phyloP scores from a whole-genome alignment of 805 yeast species.

The Candida tammaniensis region DNA sequence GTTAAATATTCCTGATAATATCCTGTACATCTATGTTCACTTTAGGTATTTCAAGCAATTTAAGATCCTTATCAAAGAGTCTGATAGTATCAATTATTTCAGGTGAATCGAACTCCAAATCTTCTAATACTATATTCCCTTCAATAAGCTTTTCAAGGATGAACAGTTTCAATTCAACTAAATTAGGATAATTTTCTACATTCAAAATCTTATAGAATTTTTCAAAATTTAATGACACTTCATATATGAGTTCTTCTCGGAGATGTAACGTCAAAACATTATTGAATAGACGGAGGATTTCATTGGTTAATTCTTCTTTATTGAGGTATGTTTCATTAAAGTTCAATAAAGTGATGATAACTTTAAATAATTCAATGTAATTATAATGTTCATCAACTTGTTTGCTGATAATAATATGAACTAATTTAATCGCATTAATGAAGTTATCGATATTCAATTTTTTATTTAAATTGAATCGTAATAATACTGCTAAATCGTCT shows the following conservation, averaged over 20 bases:
- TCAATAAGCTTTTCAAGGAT: conserved; percentile 5
- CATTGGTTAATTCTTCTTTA: conserved; percentile 4
- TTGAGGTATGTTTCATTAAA: conserved; percentile 18
- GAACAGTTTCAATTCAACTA: conserved; percentile 8
- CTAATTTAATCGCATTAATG: conserved; percentile 7
- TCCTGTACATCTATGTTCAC: conserved; percentile 9
- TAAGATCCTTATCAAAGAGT: conserved; percentile 1
- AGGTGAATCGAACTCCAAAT: conserved; percentile 28
- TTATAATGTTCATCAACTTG: conserved; percentile 11
- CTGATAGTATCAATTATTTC: conserved; percentile 17
- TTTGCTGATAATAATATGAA: conserved; percentile 7
- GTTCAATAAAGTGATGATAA: conserved; percentile 27
- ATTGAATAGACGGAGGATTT: conserved; percentile 9
- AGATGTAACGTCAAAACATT: conserved; percentile 4
- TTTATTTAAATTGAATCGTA: conserved; percentile 38
- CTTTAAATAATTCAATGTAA: conserved; percentile 31
- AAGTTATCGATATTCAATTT: conserved; percentile 29
- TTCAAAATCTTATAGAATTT: conserved; percentile 11
- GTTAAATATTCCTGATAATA: conserved; percentile 5
- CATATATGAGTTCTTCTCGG: conserved; percentile 7
- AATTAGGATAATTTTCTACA: conserved; percentile 3
- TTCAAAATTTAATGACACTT: conserved; percentile 12
- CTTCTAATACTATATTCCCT: conserved; percentile 20
- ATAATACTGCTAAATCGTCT: conserved; percentile 26
- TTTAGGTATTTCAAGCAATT: conserved; percentile 3